Base-by-base conservation (phyloP, 768 basidiomycete genomes). In the Suillus sp. region DNA sequence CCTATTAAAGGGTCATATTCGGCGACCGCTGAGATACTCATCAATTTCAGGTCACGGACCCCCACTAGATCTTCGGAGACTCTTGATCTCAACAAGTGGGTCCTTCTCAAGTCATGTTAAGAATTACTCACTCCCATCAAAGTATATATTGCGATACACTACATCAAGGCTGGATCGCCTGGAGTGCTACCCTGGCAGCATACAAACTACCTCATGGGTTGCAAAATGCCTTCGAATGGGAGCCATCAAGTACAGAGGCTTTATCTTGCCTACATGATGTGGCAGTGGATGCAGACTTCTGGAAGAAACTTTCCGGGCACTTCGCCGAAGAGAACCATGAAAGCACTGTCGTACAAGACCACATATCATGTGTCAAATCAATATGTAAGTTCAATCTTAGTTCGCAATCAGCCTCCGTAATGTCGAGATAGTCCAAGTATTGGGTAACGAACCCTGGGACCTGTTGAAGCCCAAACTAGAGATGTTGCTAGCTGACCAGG, bases 301-400 rank as follows among this genome's bases (percentile, higher is more conserved):
- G 92, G 92, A 80, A 86, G 70, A 79, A 85, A 66, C 64, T 93
- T 11, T 82, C 89, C 3, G 81, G 76, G 5, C 87, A 89, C 70
- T 93, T 89, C 70, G 82, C 90, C 0, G 88, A 93, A 71, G 93
- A 96, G 75, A 93, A 89, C 64, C 82, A 88, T 42, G 84, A 90
- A 60, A 86, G 83, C 1, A 74, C 76, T 3, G 81, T 91, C 40
- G 79, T 84, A 34, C 85, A 87, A 66, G 90, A 92, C 74, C 86
- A 92, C 68, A 83, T 89, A 10, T 87, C 88, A 20, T 84, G 79
- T 60, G 84, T 91, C 32, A 92, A 92, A 73, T 90, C 89, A 1
- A 88, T 92, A 55, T 91, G 91, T 91, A 68, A 69, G 85, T 70
- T 16, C 32, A 22, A 30, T 48, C 27, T 45, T 53, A 18, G 32